These are phyloP conservation scores for Neoscytalidium dimidiatum DNA, from an alignment of 2,329 filamentous ascomycete genomes.

Conservation along the genomic window DNA sequence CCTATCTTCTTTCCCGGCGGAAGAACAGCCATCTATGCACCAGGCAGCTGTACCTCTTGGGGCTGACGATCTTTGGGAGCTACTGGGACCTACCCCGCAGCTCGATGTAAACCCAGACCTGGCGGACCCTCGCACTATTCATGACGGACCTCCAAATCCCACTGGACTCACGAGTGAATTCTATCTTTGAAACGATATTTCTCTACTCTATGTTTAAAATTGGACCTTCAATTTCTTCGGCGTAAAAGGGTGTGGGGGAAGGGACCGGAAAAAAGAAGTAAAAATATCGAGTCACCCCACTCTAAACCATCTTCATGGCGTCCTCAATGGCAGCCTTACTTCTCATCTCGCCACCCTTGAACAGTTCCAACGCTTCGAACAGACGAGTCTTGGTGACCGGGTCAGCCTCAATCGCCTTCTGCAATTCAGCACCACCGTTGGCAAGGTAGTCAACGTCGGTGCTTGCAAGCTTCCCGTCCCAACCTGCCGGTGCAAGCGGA, in stretches of 20 bases:
- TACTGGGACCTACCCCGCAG: not conserved
- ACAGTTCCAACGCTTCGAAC: slow-evolving; percentile 44
- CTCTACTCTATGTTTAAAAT: not conserved
- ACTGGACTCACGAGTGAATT: not conserved
- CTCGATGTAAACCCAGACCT: not conserved
- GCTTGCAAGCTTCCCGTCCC: slow-evolving; percentile 43
- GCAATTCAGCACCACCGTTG: slow-evolving; percentile 46
- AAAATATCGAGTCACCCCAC: not conserved
- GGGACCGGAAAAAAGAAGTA: slow-evolving; percentile 1
- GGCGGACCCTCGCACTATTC: not conserved
- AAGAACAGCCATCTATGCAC: not conserved
- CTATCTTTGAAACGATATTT: not conserved
- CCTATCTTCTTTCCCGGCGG: not conserved
- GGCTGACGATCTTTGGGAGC: not conserved
- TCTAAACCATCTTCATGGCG: slow-evolving; percentile 27
- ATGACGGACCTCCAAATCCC: not conserved
- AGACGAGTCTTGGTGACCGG: slow-evolving; percentile 41
- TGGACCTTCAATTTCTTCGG: not conserved
- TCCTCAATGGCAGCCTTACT: slow-evolving; percentile 43
- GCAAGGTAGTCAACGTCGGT: slow-evolving; percentile 51
- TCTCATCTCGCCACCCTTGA: slow-evolving; percentile 41
- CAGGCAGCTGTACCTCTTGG: not conserved
- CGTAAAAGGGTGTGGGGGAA: not conserved
- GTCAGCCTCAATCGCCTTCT: slow-evolving; percentile 46
- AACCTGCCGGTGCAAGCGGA: slow-evolving; percentile 40